A percentile compares a stretch with the other conserved stretches of the same genome.
Evolutionary conservation across 148 eudicot species (phyloP).

Genomic region (Selenicereus undatus): DNA sequence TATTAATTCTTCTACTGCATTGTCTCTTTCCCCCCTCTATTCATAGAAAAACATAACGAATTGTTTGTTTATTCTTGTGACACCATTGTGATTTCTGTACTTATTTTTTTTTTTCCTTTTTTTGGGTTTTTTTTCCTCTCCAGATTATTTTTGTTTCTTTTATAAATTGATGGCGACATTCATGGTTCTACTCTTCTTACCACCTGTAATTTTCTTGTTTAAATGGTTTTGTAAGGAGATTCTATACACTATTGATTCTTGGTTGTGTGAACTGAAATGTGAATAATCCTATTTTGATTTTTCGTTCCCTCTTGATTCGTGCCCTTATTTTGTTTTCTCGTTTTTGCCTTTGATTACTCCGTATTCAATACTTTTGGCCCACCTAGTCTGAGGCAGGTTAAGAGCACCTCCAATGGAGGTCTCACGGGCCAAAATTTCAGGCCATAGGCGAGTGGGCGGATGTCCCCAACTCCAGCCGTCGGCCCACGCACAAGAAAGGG

Average conservation of each 20-base stretch:
- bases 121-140: not conserved
- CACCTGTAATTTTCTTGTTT: slow-evolving; percentile 16
- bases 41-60: slow-evolving; percentile 17
- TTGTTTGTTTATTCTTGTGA: slow-evolving; percentile 42
- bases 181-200: not conserved
- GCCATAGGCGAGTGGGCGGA: too few species aligned
- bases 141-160: slow-evolving; percentile 11
- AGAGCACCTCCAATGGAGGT: too few species aligned
- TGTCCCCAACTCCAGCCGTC: too few species aligned
- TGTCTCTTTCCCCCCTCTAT: slow-evolving; percentile 4
- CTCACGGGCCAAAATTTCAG: too few species aligned
- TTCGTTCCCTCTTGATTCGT: not conserved
- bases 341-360: slow-evolving; percentile 17
- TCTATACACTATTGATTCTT: slow-evolving; percentile 6
- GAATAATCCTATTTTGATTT: slow-evolving; percentile 15
- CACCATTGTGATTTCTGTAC: slow-evolving; percentile 28
- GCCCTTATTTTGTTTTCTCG: not conserved
- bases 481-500: too few species aligned
- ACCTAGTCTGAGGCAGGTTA: not conserved
- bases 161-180: not conserved
- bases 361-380: not conserved
- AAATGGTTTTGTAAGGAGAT: slow-evolving; percentile 16
- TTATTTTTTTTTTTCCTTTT: slow-evolving; percentile 14
- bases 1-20: slow-evolving; percentile 19
- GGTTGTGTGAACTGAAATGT: slow-evolving; percentile 24